These are phyloP conservation scores for Pseudogymnoascus sp. DNA, from an alignment of 2,329 filamentous ascomycete species.

Conservation along the genomic window DNA sequence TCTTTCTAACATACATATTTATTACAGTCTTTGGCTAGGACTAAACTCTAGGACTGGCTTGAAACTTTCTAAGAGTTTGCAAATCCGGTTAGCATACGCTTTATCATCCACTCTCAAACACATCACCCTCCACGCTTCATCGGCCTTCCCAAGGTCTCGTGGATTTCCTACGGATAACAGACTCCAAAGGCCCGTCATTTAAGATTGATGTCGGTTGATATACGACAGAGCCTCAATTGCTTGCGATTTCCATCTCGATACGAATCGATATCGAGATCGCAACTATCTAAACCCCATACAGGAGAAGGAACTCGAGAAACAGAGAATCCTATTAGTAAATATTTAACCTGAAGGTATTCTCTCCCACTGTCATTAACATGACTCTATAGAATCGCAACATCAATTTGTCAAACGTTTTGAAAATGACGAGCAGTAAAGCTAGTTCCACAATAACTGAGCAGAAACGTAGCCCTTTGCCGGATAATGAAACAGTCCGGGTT, in stretches of 20 bases:
- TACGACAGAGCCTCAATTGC: slow-evolving; percentile 43
- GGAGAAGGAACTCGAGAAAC: slow-evolving; percentile 34
- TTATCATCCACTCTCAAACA: background rate
- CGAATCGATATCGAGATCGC: slow-evolving; percentile 46
- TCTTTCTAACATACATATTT: background rate
- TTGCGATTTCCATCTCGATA: slow-evolving; percentile 47
- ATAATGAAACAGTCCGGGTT: slow-evolving; percentile 42
- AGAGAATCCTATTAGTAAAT: slow-evolving; percentile 25
- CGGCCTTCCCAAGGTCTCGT: background rate
- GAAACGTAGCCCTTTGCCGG: slow-evolving; percentile 22
- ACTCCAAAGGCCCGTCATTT: slow-evolving; percentile 3
- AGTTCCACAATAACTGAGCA: slow-evolving; percentile 22
- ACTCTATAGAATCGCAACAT: slow-evolving; percentile 30
- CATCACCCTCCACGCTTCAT: background rate
- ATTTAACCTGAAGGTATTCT: background rate
- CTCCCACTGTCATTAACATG: slow-evolving; percentile 9
- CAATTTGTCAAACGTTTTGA: slow-evolving; percentile 10
- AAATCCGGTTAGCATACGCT: background rate
- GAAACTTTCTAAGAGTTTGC: background rate
- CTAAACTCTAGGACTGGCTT: background rate
- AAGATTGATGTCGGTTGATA: slow-evolving; percentile 51
- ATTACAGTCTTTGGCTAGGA: background rate
- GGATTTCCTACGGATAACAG: background rate
- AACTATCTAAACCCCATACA: slow-evolving; percentile 47
- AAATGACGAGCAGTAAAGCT: slow-evolving; percentile 5